These are phyloP conservation scores for Trypanosomatidae sp. DNA, from an alignment of 208 protist species.

Conservation along the genomic window DNA sequence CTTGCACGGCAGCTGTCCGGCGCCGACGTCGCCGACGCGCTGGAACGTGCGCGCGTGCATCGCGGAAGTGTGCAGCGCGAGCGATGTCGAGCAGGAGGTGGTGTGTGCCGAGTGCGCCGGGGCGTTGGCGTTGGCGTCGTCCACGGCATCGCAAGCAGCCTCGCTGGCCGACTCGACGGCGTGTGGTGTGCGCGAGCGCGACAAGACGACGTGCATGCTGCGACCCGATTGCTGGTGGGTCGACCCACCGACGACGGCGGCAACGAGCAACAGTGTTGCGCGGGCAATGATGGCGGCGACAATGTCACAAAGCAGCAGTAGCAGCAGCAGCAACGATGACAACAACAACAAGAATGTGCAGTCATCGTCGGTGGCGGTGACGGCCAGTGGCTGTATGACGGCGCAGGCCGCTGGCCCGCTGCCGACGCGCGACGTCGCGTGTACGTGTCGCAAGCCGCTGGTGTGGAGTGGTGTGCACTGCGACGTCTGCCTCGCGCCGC, in stretches of 20 bases:
- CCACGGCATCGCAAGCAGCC: too few relatives aligned
- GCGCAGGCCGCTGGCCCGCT: too few relatives aligned
- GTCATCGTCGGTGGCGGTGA: too few relatives aligned
- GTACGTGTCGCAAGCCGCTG: conserved; percentile 9
- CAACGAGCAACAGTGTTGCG: too few relatives aligned
- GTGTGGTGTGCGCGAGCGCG: conserved; percentile 1
- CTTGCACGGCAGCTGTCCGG: conserved; percentile 13
- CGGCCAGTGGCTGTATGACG: not conserved
- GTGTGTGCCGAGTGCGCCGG: conserved; percentile 10
- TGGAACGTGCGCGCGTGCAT: conserved; percentile 30
- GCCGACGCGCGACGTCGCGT: not conserved
- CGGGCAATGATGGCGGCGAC: too few relatives aligned
- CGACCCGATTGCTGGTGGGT: conserved; percentile 15
- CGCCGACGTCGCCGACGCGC: conserved; percentile 1
- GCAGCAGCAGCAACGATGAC: too few relatives aligned
- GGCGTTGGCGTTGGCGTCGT: too few relatives aligned
- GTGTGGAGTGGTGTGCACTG: conserved; percentile 14
- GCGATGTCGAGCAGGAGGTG: conserved; percentile 2
- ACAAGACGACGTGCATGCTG: conserved; percentile 5
- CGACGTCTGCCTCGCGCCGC: conserved; percentile 10
- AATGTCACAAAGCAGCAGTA: too few relatives aligned
- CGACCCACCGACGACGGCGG: too few relatives aligned
- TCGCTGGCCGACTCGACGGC: not conserved
- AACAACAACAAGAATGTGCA: too few relatives aligned
- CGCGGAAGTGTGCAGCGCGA: conserved; percentile 9